phyloP scores from a whole-genome alignment of 1,284 basidiomycete species.

The Rhodotorula sp. region DNA sequence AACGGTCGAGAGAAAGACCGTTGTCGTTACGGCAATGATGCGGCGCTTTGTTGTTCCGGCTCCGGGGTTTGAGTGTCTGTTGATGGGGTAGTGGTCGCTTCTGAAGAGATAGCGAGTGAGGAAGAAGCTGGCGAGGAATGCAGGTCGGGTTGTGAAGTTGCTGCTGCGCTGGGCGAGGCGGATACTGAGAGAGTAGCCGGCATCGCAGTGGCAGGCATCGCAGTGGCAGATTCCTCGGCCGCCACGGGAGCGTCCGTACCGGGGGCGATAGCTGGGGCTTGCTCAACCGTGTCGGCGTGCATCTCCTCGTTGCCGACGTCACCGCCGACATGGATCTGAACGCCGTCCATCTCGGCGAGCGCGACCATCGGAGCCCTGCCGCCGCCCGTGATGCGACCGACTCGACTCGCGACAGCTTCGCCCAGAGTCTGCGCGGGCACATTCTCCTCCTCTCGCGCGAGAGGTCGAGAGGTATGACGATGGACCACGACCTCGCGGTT shows the following conservation, averaged over 20 bases:
- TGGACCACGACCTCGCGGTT: constrained; percentile 27
- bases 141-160: neutral
- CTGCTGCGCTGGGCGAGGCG: neutral
- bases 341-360: constrained; percentile 31
- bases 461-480: neutral
- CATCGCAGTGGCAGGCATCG: too few species aligned
- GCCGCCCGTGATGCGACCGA: constrained; percentile 14
- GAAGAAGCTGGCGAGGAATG: neutral
- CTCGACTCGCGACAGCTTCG: constrained; percentile 1
- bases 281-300: neutral
- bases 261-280: too few species aligned
- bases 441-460: neutral
- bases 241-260: neutral
- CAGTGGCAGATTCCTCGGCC: too few species aligned
- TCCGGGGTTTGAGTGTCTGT: too few species aligned
- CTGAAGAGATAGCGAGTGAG: neutral
- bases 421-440: neutral
- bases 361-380: constrained; percentile 27
- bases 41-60: too few species aligned
- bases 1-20: neutral
- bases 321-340: constrained; percentile 21
- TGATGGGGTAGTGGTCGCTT: too few species aligned
- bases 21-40: neutral
- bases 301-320: neutral
- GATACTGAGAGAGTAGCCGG: neutral